Percentiles rank a stretch among this genome's conserved stretches.
Conservation (phyloP, 2,329 filamentous ascomycete species). For the Xylariaceae sp. region DNA sequence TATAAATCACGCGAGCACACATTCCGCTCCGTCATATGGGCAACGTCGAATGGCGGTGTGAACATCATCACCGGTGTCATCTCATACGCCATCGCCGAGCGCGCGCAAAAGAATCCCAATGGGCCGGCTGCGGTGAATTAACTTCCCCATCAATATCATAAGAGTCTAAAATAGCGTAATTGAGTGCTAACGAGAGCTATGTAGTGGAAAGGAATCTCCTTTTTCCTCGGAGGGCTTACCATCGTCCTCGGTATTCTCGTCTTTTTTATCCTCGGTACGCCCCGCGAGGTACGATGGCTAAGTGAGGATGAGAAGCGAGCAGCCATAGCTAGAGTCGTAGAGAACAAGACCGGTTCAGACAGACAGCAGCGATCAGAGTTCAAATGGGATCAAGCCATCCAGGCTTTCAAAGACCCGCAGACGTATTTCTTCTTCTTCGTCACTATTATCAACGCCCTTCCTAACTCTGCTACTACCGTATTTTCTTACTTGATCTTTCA, state of each 20-base stretch:
- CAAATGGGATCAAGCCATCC: constrained; percentile 40
- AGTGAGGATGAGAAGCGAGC: constrained; percentile 41
- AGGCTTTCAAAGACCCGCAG: constrained; percentile 42
- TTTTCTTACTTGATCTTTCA: constrained; percentile 43
- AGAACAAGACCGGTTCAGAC: constrained; percentile 41
- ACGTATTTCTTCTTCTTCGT: constrained; percentile 47
- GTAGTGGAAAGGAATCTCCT: constrained; percentile 40
- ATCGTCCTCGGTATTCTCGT: constrained; percentile 33
- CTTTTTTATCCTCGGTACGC: constrained; percentile 42
- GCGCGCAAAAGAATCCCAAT: constrained; percentile 33
- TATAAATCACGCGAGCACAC: constrained; percentile 43
- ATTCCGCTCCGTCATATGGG: constrained; percentile 42
- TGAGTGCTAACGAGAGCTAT: no score
- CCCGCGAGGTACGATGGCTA: constrained; percentile 42
- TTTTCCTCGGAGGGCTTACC: constrained; percentile 41
- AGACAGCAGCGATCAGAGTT: constrained; percentile 37
- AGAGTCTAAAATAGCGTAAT: no score
- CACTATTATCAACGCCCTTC: constrained; percentile 43
- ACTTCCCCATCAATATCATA: no score
- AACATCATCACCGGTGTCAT: constrained; percentile 42
- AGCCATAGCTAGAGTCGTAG: constrained; percentile 39
- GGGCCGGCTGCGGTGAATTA: constrained; percentile 31
- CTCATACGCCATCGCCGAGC: constrained; percentile 38
- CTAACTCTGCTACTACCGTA: constrained; percentile 44
- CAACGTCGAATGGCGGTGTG: constrained; percentile 44